Evolutionary conservation across 495 filamentous ascomycete species (phyloP).

Genomic region (Extremus antarcticus): DNA sequence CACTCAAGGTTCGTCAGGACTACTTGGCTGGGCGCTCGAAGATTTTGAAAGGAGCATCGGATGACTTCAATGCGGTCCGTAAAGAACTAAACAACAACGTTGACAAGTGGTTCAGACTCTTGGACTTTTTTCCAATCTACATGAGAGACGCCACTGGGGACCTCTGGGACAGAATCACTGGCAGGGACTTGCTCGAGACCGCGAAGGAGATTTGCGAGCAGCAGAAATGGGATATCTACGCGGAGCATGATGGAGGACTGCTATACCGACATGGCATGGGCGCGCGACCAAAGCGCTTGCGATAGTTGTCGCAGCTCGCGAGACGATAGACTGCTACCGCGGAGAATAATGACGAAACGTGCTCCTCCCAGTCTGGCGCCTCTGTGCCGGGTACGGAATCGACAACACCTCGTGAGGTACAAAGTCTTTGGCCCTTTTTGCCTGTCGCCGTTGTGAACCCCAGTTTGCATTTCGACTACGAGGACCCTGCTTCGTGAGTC

Average conservation of each 20-base stretch:
- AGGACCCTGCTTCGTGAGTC: too few species aligned
- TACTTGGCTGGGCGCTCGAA: neutral
- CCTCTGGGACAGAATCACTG: neutral
- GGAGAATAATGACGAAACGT: too few species aligned
- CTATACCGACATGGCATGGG: conserved; percentile 1
- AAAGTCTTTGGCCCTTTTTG: too few species aligned
- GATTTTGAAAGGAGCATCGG: neutral
- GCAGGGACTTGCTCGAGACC: neutral
- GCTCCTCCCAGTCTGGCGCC: too few species aligned
- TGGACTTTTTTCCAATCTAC: conserved; percentile 4
- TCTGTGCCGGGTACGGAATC: too few species aligned
- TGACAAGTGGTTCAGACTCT: conserved; percentile 3
- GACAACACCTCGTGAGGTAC: too few species aligned
- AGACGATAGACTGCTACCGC: too few species aligned
- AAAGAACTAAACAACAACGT: neutral
- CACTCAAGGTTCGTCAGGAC: neutral
- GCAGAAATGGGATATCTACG: conserved; percentile 12
- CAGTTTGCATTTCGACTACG: too few species aligned
- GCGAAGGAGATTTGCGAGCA: conserved; percentile 9
- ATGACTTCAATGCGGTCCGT: neutral
- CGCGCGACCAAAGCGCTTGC: neutral
- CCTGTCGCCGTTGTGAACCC: too few species aligned
- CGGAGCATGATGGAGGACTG: conserved; percentile 9
- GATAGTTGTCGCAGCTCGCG: neutral
- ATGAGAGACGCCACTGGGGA: neutral